A percentile compares a stretch with the other conserved stretches of the same genome.
Evolutionary conservation across 768 basidiomycete species (phyloP).

Genomic region (Cubamyces lactineus): DNA sequence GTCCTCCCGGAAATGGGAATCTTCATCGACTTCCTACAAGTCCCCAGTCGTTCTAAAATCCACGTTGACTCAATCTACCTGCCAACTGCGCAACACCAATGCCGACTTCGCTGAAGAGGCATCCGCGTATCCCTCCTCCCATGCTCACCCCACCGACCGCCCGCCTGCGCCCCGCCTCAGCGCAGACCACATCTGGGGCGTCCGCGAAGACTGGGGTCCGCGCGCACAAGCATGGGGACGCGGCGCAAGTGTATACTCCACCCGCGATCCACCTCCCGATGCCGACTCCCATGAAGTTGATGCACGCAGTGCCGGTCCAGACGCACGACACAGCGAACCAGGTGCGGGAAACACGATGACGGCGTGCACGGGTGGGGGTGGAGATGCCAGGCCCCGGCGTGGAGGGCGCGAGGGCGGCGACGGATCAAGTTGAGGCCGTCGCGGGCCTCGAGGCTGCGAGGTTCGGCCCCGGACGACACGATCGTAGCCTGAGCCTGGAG

Average conservation of each 20-base stretch:
- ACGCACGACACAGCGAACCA: too few species aligned
- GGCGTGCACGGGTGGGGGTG: neutral
- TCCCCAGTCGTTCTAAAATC: neutral
- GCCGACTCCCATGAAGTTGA: neutral
- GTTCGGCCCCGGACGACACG: neutral
- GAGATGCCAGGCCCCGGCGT: neutral
- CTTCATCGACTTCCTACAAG: neutral
- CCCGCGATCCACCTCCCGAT: neutral
- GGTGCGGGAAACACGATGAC: neutral
- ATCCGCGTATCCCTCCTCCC: neutral
- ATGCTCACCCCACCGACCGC: conserved; percentile 16
- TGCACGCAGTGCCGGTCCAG: neutral
- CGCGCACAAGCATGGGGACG: conserved; percentile 26
- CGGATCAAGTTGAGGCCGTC: conserved; percentile 14
- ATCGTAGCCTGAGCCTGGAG: too few species aligned
- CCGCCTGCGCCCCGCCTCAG: conserved; percentile 41
- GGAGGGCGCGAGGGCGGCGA: conserved; percentile 4
- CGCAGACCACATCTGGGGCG: conserved; percentile 44
- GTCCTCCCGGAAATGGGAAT: conserved; percentile 40
- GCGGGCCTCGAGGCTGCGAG: conserved; percentile 7
- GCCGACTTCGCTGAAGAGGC: conserved; percentile 34
- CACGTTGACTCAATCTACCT: neutral
- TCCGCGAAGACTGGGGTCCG: conserved; percentile 43
- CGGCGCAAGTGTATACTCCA: conserved; percentile 19
- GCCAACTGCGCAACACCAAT: neutral